These are phyloP conservation scores for Aspergillus pseudonomiae DNA, from an alignment of 2,329 filamentous ascomycete species.

Conservation along the genomic window DNA sequence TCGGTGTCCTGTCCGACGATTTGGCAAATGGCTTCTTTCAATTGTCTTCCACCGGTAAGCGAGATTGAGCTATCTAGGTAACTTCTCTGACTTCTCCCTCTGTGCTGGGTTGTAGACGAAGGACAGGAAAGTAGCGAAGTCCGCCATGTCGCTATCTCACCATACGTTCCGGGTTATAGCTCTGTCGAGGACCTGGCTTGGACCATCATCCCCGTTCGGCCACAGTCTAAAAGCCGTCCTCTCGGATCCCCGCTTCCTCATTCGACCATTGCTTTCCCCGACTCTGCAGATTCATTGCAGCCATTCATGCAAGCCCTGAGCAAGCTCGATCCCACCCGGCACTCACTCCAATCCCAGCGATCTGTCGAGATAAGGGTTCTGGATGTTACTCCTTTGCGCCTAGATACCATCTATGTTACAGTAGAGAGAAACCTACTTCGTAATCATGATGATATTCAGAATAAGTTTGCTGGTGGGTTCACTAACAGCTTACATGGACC, in stretches of 20 bases:
- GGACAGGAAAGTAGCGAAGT: slow-evolving; percentile 34
- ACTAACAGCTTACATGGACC: slow-evolving; percentile 35
- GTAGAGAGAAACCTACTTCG: slow-evolving; percentile 79
- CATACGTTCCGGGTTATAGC: slow-evolving; percentile 45
- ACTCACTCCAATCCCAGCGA: slow-evolving; percentile 70
- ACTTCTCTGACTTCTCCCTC: neutral
- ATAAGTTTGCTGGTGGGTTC: slow-evolving; percentile 73
- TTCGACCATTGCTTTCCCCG: slow-evolving; percentile 75
- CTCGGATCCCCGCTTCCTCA: slow-evolving; percentile 67
- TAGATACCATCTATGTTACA: slow-evolving; percentile 86
- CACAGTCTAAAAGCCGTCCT: slow-evolving; percentile 46
- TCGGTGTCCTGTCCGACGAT: slow-evolving; percentile 84
- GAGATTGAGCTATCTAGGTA: slow-evolving; percentile 7
- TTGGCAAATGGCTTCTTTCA: slow-evolving; percentile 79
- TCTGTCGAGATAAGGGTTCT: slow-evolving; percentile 83
- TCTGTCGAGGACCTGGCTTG: slow-evolving; percentile 68
- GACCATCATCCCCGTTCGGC: slow-evolving; percentile 79
- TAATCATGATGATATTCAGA: slow-evolving; percentile 80
- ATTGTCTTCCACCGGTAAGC: slow-evolving; percentile 56
- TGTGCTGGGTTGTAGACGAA: slow-evolving; percentile 14
- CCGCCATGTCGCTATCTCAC: slow-evolving; percentile 51
- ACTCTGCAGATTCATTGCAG: slow-evolving; percentile 75
- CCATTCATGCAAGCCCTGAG: slow-evolving; percentile 75
- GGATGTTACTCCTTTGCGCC: slow-evolving; percentile 75
- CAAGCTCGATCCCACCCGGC: slow-evolving; percentile 73